Conservation (phyloP, 2,329 filamentous ascomycete species). For the Proliferodiscus dingleyae region DNA sequence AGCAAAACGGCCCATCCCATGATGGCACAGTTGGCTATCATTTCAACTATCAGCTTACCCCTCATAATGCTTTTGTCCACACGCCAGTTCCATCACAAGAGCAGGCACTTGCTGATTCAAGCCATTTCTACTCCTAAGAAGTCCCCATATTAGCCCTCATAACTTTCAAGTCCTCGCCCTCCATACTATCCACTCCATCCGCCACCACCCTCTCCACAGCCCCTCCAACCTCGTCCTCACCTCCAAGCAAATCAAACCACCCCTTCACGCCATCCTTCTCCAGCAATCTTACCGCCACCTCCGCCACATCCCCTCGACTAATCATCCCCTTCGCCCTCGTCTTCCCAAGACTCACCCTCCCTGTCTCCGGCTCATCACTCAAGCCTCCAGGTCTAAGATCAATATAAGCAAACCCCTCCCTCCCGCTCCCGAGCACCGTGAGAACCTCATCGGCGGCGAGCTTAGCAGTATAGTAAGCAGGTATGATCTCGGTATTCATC, state of each 20-base stretch:
- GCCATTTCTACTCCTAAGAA: too few relatives aligned
- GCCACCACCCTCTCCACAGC: constrained; percentile 49
- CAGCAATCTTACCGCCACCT: constrained; percentile 51
- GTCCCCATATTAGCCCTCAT: not conserved
- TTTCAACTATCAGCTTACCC: too few relatives aligned
- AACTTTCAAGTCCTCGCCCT: constrained; percentile 9
- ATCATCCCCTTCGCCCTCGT: constrained; percentile 35
- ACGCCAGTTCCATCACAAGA: not conserved
- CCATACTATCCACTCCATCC: constrained; percentile 35
- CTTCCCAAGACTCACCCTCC: constrained; percentile 38
- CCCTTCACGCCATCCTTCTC: constrained; percentile 39
- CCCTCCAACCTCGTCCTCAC: constrained; percentile 45
- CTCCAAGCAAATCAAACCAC: constrained; percentile 54
- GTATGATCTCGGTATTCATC: constrained; percentile 39
- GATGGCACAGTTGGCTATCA: too few relatives aligned
- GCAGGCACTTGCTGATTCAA: too few relatives aligned
- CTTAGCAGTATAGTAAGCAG: constrained; percentile 57
- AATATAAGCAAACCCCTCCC: constrained; percentile 38
- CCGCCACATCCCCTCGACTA: constrained; percentile 56
- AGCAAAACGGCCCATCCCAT: too few relatives aligned
- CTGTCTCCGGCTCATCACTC: constrained; percentile 43
- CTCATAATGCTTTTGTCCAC: too few relatives aligned
- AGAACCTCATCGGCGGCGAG: constrained; percentile 54
- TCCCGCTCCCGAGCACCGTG: constrained; percentile 37
- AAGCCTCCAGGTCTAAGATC: constrained; percentile 49